Evolutionary conservation across 192 early-diverging fungal genomes (phyloP), one percentile per base, ranked within the genome.

Genomic region (Ambispora gerdemannii): DNA sequence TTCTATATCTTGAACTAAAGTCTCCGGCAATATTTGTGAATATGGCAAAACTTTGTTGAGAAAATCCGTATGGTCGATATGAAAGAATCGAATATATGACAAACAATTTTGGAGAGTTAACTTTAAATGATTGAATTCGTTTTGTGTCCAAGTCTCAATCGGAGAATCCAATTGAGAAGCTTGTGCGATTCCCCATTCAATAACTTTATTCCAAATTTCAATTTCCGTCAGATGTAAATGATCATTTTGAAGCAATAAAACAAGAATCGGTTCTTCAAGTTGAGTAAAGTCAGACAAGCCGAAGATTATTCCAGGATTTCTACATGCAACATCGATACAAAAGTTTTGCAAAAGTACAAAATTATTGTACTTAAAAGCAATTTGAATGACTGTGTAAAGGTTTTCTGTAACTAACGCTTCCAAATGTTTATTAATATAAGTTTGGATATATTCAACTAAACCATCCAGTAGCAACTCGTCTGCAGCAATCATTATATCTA

Each of bases 131-230:
- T 17, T 28, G 33, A 52, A 67, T 1, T 67, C 30, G 13, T 6
- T 11, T 15, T 50, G 20, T 10, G 17, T 1, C 65, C 65, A 67
- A 13, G 50, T 31, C 31, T 63, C 34, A 31, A 20, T 0, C 4
- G 27, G 20, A 28, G 50, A 47, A 32, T 20, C 28, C 31, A 67
- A 28, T 32, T 30, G 2, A 8, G 47, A 31, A 20, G 20, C n/a
- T 13, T 52, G 65, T 13, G 17, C 28, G 17, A 30, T n/a, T 67
- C 65, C 65, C 65, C 65, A 67, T 67, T 30, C 19, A 20, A 67
- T 22, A 3, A 67, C 3, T 11, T 13, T 30, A 52, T 52, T 32
- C 65, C 65, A 67, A 13, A 52, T 20, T 7, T 22, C 30, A 34
- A 67, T 52, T 52, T 67, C 65, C 22, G 32, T 67, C 49, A 52